phyloP scores from a whole-genome alignment of 768 basidiomycete genomes.

The Zangia roseola region DNA sequence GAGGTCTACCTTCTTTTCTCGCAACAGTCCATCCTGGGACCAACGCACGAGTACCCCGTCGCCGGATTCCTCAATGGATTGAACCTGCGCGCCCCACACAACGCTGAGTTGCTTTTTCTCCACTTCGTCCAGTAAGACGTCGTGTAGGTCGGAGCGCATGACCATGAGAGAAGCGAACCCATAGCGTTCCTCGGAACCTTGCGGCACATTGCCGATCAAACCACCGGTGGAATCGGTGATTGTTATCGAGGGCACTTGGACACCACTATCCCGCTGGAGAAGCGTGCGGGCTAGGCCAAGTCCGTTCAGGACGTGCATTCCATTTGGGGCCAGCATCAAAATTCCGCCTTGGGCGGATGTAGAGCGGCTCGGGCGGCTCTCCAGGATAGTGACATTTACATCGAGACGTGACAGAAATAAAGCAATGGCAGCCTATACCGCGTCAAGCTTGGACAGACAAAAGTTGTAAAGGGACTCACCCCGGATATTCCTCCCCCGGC shows the following conservation, averaged over 20 bases:
- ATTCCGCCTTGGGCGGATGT: constrained; percentile 23
- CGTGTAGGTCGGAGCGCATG: constrained; percentile 31
- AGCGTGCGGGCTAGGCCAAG: constrained; percentile 25
- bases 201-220: constrained; percentile 22
- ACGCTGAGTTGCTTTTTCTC: constrained; percentile 18
- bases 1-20: constrained; percentile 30
- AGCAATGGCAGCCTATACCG: constrained; percentile 18
- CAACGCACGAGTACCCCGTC: constrained; percentile 29
- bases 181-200: constrained; percentile 28
- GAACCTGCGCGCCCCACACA: constrained; percentile 24
- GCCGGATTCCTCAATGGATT: constrained; percentile 21
- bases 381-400: constrained; percentile 20
- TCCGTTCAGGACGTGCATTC: constrained; percentile 28
- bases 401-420: constrained; percentile 27
- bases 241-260: constrained; percentile 18
- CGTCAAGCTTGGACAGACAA: background rate
- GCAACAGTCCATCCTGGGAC: constrained; percentile 15
- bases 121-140: constrained; percentile 30
- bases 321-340: constrained; percentile 30
- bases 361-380: constrained; percentile 19
- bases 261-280: constrained; percentile 20
- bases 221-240: constrained; percentile 24
- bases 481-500: constrained; percentile 30
- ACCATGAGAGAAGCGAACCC: constrained; percentile 27
- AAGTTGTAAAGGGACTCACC: constrained; percentile 13